Evolutionary conservation across 768 basidiomycete genomes (phyloP), one percentile per base, ranked within the genome.

Genomic region (Mycena crocata): DNA sequence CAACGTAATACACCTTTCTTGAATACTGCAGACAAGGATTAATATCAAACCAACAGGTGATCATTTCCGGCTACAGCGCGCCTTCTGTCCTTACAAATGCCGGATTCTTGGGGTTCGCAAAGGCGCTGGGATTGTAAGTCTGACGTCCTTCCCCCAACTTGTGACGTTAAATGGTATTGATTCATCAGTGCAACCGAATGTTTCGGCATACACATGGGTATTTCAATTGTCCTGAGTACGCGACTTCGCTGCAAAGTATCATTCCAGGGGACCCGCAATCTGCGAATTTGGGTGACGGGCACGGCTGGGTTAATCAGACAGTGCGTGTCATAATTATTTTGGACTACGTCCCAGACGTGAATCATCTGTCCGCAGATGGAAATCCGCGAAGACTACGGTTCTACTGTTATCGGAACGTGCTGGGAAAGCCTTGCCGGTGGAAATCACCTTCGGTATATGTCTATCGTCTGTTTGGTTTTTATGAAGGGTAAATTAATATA

Each of bases 361-460:
- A 19, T 23, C 3, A 13, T 9, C 21, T n/a, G 23, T 10, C 49
- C 24, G 3, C 21, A 66, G 57, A 54, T 48, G 35, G 64, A 54
- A 39, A 15, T 66, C 5, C 64, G 57, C 6, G 26, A 66, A 48
- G 45, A 54, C 21, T 59, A 37, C 21, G 64, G 64, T 4, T 59
- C 51, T 15, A 9, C 50, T 1, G 1, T 17, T 2, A 10, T 59
- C 0, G 57, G 64, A 34, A 46, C 64, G 9, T 65, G 64, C 21
- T 57, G 44, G 62, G 62, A 63, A 21, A 64, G 28, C 10, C n/a
- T 64, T 35, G 39, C 28, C 35, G 64, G 64, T n/a, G 64, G 57
- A 26, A 59, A 58, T 42, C 64, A 65, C 30, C 51, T 65, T 19
- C 57, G 50, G 64, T n/a, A n/a, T 45, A 34, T 1, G n/a, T 46